Evolutionary conservation across 495 filamentous ascomycete species (phyloP), one percentile per base, ranked within the genome.

Genomic region (Geopyxis carbonaria): DNA sequence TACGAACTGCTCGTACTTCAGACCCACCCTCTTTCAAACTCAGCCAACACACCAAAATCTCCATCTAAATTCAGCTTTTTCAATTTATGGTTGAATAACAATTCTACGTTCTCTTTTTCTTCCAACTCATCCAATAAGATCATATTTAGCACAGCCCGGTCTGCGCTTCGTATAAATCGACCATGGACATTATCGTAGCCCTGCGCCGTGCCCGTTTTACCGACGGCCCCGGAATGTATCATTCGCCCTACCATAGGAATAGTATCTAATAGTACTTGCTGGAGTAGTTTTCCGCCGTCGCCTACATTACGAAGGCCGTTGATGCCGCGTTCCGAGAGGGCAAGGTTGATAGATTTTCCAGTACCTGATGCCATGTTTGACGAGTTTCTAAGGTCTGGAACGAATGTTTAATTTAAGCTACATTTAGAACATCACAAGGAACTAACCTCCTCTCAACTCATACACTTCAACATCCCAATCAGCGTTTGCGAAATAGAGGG

Each of bases 221-320:
- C 57, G 16, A 78, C 80, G 22, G 67, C 58, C 20, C 66, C 65
- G 16, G 80, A 76, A 54, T 99, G 89, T 36, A 99, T 89, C 89
- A 95, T 95, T n/a, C 89, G 82, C 7, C 86, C 87, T 44, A 76
- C 62, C 82, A 99, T 93, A 4, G 91, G 91, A 39, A 93, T 82
- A 0, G 87, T 80, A 32, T 78, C 70, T 11, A 57, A 59, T 30
- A 87, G 64, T 16, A 95, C 69, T 50, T 76, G 67, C 1, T 84
- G 67, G 34, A 91, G 65, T 19, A 94, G 66, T 18, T 31, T 21
- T 15, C 24, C 50, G 6, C 31, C 45, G 8, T 69, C 67, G 30
- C 69, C 60, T 0, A 80, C 71, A 44, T 78, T 60, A 18, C 69
- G 66, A 61, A 95, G 75, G 22, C 87, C 76, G 51, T 80, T 82